Percentiles rank a stretch among this genome's conserved stretches.
These are phyloP conservation scores for Phalaenopsis aphrodite DNA, from an alignment of 106 monocot species.

Conservation along the genomic window DNA sequence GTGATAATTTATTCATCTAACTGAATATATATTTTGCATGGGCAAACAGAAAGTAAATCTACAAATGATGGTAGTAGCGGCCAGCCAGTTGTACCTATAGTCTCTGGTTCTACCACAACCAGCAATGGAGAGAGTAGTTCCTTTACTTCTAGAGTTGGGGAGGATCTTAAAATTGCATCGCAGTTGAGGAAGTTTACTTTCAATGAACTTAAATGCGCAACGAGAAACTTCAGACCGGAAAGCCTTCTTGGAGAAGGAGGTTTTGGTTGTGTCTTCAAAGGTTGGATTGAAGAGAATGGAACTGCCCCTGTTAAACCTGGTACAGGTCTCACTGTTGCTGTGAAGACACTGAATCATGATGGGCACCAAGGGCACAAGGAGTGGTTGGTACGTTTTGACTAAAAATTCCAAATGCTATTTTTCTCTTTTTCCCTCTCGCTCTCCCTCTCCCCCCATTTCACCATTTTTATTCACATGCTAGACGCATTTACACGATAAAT, in stretches of 20 bases:
- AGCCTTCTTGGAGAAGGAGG: conserved; percentile 72
- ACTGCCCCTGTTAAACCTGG: conserved; percentile 74
- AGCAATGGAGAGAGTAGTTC: conserved; percentile 50
- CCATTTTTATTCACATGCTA: not conserved
- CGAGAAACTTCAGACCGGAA: conserved; percentile 72
- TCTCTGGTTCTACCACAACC: conserved; percentile 53
- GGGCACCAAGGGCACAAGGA: conserved; percentile 81
- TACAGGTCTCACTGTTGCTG: conserved; percentile 67
- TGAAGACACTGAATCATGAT: conserved; percentile 71
- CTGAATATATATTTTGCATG: conserved; percentile 1
- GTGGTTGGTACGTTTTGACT: conserved; percentile 47
- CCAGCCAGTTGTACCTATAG: conserved; percentile 26
- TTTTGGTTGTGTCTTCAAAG: conserved; percentile 82
- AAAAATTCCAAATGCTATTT: not conserved
- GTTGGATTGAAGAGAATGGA: conserved; percentile 75
- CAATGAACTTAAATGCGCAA: conserved; percentile 59
- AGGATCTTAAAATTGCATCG: conserved; percentile 60
- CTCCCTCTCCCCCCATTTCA: not conserved
- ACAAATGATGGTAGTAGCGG: conserved; percentile 40
- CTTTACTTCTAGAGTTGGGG: conserved; percentile 39
- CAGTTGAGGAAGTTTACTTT: conserved; percentile 58
- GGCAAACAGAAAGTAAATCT: conserved; percentile 46
- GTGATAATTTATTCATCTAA: conserved; percentile 1
- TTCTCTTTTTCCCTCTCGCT: not conserved
- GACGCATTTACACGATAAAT: not conserved